These are phyloP conservation scores for Nigrograna mackinnonii DNA, from an alignment of 2,329 filamentous ascomycete genomes.

Conservation along the genomic window DNA sequence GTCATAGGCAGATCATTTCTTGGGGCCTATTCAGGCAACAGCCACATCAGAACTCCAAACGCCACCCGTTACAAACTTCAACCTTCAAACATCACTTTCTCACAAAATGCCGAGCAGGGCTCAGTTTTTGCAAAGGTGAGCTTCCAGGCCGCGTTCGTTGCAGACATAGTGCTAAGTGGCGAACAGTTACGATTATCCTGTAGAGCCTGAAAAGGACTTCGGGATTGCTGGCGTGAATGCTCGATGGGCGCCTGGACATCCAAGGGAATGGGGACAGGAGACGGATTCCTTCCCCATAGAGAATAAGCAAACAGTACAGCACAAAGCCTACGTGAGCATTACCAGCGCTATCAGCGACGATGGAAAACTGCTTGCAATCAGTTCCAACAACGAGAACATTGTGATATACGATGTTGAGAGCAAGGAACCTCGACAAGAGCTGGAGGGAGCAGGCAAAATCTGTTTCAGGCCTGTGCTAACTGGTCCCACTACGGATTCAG, in stretches of 20 bases:
- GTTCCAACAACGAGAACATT: slow-evolving; percentile 13
- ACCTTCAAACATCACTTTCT: background rate
- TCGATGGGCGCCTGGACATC: slow-evolving; percentile 10
- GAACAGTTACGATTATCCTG: slow-evolving; percentile 9
- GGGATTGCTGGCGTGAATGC: slow-evolving; percentile 3
- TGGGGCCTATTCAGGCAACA: slow-evolving; percentile 4
- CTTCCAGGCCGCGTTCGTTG: background rate
- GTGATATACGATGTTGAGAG: slow-evolving; percentile 24
- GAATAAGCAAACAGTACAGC: background rate
- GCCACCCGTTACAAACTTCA: background rate
- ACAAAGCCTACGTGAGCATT: slow-evolving; percentile 6
- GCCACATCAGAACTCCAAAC: background rate
- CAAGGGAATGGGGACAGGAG: slow-evolving; percentile 11
- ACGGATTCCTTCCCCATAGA: slow-evolving; percentile 1
- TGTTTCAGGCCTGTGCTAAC: slow-evolving; percentile 14
- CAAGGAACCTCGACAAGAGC: slow-evolving; percentile 21
- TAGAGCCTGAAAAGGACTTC: slow-evolving; percentile 11
- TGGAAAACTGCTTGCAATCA: slow-evolving; percentile 25
- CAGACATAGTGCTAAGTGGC: background rate
- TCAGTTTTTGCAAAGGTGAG: slow-evolving; percentile 2
- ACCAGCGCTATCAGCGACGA: slow-evolving; percentile 22
- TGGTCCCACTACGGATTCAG: background rate
- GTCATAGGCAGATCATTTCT: background rate
- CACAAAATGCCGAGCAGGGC: background rate
- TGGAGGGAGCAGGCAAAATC: slow-evolving; percentile 24